phyloP scores from a whole-genome alignment of 225 moss, liverwort and hornwort genomes.

The Straminergon stramineum region DNA sequence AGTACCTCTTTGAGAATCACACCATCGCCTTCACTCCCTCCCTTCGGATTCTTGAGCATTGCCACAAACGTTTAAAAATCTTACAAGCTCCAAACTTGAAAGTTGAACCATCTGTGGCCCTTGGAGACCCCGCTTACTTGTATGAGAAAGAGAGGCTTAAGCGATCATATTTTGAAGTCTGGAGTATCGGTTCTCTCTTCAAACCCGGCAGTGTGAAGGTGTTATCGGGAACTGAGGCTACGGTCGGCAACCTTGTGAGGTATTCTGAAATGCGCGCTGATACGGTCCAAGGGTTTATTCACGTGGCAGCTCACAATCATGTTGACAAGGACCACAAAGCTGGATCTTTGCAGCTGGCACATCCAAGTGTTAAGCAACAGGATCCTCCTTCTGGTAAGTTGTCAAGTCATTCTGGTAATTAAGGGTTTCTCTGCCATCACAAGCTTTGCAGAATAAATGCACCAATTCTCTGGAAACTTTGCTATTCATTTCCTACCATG shows the following conservation, averaged over 20 bases:
- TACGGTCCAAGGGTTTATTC: background rate
- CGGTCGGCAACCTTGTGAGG: background rate
- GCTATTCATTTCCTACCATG: too few species aligned
- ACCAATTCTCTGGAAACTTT: background rate
- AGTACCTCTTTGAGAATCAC: slow-evolving; percentile 11
- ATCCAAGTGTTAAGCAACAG: background rate
- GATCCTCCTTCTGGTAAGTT: background rate
- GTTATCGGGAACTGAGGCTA: background rate
- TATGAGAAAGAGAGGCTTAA: background rate
- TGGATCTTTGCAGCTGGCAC: background rate
- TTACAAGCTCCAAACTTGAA: background rate
- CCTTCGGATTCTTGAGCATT: background rate
- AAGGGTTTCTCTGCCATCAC: background rate
- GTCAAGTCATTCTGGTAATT: background rate
- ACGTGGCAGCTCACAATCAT: background rate
- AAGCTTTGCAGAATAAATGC: background rate
- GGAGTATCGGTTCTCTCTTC: background rate
- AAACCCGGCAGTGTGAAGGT: background rate
- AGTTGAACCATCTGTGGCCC: slow-evolving; percentile 14
- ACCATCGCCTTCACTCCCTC: slow-evolving; percentile 16
- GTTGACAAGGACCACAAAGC: background rate
- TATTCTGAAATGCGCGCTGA: background rate
- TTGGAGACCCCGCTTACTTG: slow-evolving; percentile 7
- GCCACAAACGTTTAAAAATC: background rate
- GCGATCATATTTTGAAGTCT: background rate